A percentile compares a stretch with the other conserved stretches of the same genome.
These are phyloP conservation scores for Drechslerella stenobrocha DNA, from an alignment of 2,329 filamentous ascomycete genomes.

Conservation along the genomic window DNA sequence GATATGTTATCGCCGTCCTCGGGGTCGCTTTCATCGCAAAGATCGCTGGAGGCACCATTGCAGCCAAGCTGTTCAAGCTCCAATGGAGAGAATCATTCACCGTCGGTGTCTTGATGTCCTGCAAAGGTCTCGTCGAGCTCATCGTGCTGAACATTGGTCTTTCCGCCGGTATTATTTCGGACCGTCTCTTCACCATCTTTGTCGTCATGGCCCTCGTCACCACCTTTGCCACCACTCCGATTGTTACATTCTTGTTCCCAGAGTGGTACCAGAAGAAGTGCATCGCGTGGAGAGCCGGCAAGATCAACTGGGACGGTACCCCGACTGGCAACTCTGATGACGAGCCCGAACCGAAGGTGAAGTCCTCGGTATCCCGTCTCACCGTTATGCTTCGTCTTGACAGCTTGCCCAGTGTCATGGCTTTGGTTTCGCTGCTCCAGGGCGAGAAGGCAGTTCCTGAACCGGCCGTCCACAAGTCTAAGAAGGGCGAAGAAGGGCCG, in stretches of 20 bases:
- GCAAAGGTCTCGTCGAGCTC: constrained; percentile 90
- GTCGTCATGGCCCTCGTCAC: constrained; percentile 91
- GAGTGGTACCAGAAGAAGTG: constrained; percentile 74
- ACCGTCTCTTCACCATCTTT: constrained; percentile 85
- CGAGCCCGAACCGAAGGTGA: constrained; percentile 52
- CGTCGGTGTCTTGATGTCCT: constrained; percentile 91
- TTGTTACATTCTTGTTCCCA: constrained; percentile 74
- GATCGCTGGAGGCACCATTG: constrained; percentile 77
- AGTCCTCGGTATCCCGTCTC: constrained; percentile 66
- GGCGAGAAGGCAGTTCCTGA: constrained; percentile 57
- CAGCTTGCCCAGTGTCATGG: constrained; percentile 78
- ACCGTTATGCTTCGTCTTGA: constrained; percentile 83
- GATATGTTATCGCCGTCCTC: constrained; percentile 81
- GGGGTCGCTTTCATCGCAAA: constrained; percentile 81
- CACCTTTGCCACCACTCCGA: constrained; percentile 78
- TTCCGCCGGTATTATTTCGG: constrained; percentile 78
- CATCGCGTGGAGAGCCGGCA: constrained; percentile 74
- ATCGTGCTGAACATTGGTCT: constrained; percentile 90
- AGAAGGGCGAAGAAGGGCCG: constrained; percentile 51
- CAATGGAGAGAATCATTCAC: constrained; percentile 88
- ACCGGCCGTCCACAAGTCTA: constrained; percentile 55
- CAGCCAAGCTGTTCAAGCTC: constrained; percentile 73
- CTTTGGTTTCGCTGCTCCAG: constrained; percentile 78
- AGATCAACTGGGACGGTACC: constrained; percentile 85
- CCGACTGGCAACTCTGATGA: constrained; percentile 56